Percentiles rank a stretch among this genome's conserved stretches.
Evolutionary conservation across 495 filamentous ascomycete genomes (phyloP).

Genomic region (Trichoderma virens): DNA sequence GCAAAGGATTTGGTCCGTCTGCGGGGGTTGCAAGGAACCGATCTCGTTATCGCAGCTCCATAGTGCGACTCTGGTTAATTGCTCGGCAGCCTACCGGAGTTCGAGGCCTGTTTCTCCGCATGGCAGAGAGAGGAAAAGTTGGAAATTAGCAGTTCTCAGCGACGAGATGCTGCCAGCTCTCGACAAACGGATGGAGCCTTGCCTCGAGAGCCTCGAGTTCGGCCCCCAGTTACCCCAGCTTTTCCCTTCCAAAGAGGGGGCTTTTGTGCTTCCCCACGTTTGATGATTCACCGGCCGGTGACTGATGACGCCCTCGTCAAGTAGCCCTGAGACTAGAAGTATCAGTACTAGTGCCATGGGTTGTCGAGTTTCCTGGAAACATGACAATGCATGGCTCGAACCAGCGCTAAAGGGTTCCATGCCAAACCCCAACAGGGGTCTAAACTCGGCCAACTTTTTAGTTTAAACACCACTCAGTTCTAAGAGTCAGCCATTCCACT

Average conservation of each 20-base stretch:
- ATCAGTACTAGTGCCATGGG: not conserved
- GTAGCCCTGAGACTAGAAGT: not conserved
- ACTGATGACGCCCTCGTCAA: not conserved
- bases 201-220: not conserved
- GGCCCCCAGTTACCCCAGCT: slow-evolving; percentile 4
- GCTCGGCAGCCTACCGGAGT: not conserved
- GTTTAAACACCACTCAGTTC: not conserved
- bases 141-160: no score
- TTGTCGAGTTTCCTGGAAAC: no score
- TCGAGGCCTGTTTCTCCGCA: not conserved
- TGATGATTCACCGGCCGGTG: not conserved
- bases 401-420: not conserved
- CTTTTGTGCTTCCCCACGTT: not conserved
- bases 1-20: not conserved
- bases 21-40: not conserved
- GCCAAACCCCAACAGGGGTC: not conserved
- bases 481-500: not conserved
- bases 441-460: not conserved
- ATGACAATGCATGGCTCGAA: not conserved
- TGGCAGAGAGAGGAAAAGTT: no score
- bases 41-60: slow-evolving; percentile 7
- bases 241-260: not conserved
- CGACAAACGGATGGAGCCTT: not conserved
- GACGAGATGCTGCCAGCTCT: not conserved
- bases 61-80: not conserved